Evolutionary conservation across 768 basidiomycete species (phyloP).

Genomic region (Kwoniella pini): DNA sequence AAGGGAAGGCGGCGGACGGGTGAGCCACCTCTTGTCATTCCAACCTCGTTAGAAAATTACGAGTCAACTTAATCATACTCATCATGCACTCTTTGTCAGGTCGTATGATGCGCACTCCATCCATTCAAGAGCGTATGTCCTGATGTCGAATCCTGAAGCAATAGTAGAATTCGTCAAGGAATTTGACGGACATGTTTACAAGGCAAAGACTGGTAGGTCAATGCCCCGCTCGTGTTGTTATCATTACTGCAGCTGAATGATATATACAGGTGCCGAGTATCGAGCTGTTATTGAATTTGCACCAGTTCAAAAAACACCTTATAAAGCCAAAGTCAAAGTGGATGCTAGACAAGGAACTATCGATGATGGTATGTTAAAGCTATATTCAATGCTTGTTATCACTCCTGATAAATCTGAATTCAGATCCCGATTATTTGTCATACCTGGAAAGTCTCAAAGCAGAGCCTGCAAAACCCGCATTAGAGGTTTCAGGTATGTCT

Average conservation of each 20-base stretch:
- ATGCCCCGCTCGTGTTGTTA: not conserved
- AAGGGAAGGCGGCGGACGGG: constrained; percentile 41
- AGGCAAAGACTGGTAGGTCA: constrained; percentile 82
- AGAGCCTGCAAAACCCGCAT: constrained; percentile 62
- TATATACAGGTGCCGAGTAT: constrained; percentile 72
- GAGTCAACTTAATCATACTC: too few relatives aligned
- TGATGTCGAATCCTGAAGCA: constrained; percentile 74
- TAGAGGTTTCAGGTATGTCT: constrained; percentile 50
- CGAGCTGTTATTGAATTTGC: constrained; percentile 91
- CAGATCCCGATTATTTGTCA: constrained; percentile 56
- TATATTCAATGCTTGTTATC: not conserved
- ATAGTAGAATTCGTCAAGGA: constrained; percentile 74
- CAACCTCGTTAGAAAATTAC: not conserved
- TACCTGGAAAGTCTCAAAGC: constrained; percentile 74
- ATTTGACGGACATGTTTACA: constrained; percentile 88
- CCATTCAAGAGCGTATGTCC: constrained; percentile 85
- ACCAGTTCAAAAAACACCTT: constrained; percentile 83
- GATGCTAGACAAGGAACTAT: constrained; percentile 85
- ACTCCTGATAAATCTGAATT: not conserved
- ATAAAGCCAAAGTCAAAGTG: constrained; percentile 59
- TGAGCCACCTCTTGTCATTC: constrained; percentile 17
- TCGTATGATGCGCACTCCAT: constrained; percentile 75
- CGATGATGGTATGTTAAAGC: constrained; percentile 68
- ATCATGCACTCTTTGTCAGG: too few relatives aligned
- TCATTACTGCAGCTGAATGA: not conserved